Base-by-base conservation (phyloP, 1,284 basidiomycete genomes). In the Apiotrichum akiyoshidainum region DNA sequence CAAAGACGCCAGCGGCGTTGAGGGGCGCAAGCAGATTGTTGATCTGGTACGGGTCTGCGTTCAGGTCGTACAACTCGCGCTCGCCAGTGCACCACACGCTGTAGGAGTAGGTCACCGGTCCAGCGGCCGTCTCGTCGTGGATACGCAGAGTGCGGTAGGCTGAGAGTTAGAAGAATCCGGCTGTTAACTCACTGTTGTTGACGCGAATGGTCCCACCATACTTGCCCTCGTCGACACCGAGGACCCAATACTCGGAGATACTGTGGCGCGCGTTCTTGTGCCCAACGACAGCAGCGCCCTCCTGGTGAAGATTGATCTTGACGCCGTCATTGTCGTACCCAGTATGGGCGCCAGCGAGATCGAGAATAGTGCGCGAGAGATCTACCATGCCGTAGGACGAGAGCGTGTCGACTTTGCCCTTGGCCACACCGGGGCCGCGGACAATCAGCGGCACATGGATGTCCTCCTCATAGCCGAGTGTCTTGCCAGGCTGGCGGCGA, bases 31-130 rank as follows among this genome's bases (percentile, higher is more conserved):
- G 57, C 8, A 73, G 59, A 58, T 73, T 75, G 63, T 57, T 37
- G 46, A 73, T 59, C 47, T 73, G 72, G 53, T 71, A 55, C 5
- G 73, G 70, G 56, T 73, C 72, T 21, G 44, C 47, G 48, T 44
- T 47, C 21, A 73, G 64, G 58, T 73, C 63, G 61, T 73, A 73
- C 42, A 75, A 65, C 61, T 75, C 73, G n/a, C 68, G 65, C 50
- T 75, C 73, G 41, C 73, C 72, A 0, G 72, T 73, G 57, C 73
- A 75, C 73, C 73, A 75, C 22, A 73, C 73, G 0, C 66, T 64
- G 59, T 73, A 75, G 6, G 61, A 65, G 51, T 54, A 70, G 9
- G 61, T 63, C n/a, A 35, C 37, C 8, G 50, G 34, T 16, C 55
- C 21, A 11, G 26, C 56, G 33, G 51, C 54, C 26, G 52, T 48